Conservation (phyloP, 805 yeast species). For the Metschnikowia picachoensis region DNA sequence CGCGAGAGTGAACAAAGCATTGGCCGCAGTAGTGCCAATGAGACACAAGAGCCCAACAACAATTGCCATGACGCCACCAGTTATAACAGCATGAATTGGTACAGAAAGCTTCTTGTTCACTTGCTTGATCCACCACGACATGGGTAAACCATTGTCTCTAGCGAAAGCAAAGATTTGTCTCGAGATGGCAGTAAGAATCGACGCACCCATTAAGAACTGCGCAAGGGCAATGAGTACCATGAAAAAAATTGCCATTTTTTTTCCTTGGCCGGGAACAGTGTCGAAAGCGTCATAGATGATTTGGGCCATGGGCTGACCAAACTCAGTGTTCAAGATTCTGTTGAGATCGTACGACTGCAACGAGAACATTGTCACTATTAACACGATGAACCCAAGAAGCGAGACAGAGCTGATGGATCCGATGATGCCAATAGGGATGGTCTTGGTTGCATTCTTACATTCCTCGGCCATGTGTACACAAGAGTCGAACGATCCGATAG, state of each 20-base stretch:
- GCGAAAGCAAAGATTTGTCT: conserved; percentile 76
- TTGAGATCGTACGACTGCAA: conserved; percentile 42
- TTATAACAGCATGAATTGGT: conserved; percentile 58
- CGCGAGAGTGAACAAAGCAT: conserved; percentile 63
- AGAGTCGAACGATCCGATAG: conserved; percentile 70
- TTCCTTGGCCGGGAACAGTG: conserved; percentile 35
- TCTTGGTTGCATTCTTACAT: conserved; percentile 55
- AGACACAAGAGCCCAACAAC: conserved; percentile 55
- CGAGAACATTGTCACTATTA: conserved; percentile 52
- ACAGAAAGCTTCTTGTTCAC: conserved; percentile 56
- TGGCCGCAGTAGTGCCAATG: conserved; percentile 57
- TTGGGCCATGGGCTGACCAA: conserved; percentile 64
- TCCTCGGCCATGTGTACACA: conserved; percentile 74
- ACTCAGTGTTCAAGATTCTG: conserved; percentile 19
- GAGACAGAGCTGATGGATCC: conserved; percentile 57
- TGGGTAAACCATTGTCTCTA: conserved; percentile 72
- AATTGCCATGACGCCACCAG: conserved; percentile 44
- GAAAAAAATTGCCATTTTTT: conserved; percentile 60
- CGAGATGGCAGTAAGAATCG: conserved; percentile 59
- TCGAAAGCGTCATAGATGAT: conserved; percentile 53
- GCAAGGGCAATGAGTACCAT: conserved; percentile 56
- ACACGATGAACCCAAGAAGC: conserved; percentile 53
- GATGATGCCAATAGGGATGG: conserved; percentile 64
- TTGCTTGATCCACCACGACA: conserved; percentile 45
- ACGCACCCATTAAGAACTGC: conserved; percentile 64